Evolutionary conservation across 805 yeast genomes (phyloP).

Genomic region (Cyberlindnera amylophila): DNA sequence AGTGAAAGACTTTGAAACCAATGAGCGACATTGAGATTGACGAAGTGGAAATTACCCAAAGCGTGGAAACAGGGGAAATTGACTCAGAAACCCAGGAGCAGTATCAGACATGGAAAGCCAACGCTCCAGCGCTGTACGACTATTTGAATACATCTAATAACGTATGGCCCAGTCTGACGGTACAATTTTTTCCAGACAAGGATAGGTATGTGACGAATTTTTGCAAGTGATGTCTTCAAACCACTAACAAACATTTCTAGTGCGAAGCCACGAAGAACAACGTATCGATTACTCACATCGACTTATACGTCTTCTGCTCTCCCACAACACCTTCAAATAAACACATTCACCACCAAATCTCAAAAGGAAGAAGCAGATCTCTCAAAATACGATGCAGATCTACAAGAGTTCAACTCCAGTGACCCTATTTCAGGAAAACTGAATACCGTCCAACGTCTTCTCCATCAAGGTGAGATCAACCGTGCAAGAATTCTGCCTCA

Average conservation of each 20-base stretch:
- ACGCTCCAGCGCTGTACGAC: constrained; percentile 73
- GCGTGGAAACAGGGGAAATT: neutral
- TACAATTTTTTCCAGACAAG: constrained; percentile 60
- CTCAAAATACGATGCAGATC: constrained; percentile 34
- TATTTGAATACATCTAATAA: constrained; percentile 65
- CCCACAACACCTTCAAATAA: constrained; percentile 44
- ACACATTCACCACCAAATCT: constrained; percentile 29
- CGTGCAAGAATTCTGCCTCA: constrained; percentile 74
- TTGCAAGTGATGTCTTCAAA: neutral
- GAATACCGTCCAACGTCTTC: constrained; percentile 52
- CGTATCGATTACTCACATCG: constrained; percentile 51
- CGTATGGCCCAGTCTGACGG: constrained; percentile 67
- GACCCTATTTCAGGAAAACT: constrained; percentile 34
- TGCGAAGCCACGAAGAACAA: constrained; percentile 18
- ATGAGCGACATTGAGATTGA: no score
- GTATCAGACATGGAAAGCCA: constrained; percentile 65
- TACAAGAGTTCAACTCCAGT: constrained; percentile 31
- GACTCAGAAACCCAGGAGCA: constrained; percentile 16
- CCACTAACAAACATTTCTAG: constrained; percentile 17
- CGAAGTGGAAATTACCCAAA: no score
- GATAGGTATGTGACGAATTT: constrained; percentile 7
- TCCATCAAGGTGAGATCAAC: constrained; percentile 70
- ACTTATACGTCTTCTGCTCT: constrained; percentile 60
- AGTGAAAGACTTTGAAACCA: no score
- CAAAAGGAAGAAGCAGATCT: constrained; percentile 23